Base-by-base conservation (phyloP, 306 rosid genomes). In the Coriaria nepalensis region DNA sequence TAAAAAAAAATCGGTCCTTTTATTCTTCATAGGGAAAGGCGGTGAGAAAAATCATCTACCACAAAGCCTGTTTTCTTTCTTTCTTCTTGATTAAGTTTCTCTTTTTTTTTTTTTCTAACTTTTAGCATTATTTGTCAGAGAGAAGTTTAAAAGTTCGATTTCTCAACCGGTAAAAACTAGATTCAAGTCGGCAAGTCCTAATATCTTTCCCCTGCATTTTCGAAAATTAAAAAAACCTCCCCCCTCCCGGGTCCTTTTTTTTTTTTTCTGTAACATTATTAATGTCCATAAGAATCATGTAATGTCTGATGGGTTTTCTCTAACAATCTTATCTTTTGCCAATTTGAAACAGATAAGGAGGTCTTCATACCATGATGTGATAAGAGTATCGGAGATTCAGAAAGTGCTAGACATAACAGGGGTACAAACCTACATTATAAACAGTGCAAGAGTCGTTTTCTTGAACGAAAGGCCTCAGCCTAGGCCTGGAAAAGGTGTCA, bases 401-500 rank as follows among this genome's bases (percentile, higher is more conserved):
- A 92, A 85, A 44, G 93, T 79, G 12, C 47, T 92, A 46, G 98
- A 92, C 77, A 92, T 92, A 7, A 65, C 73, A 32, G 95, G 96
- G 4, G 96, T 92, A 8, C 98, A 92, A 48, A 92, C 98, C 64
- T 92, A 92, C 81, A 70, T 92, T 73, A 92, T 92, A 59, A 92
- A 92, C 86, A 92, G 98, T 34, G 98, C 98, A 2, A 73, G 93
- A 45, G 98, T 92, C 0, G 98, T 92, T 9, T 92, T 92, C 77
- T 70, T 92, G 78, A 92, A 92, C 40, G 93, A 86, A 52, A 69
- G 98, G 54, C 98, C 98, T 56, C 98, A 92, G 68, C 98, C 96
- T 6, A 78, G 98, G 94, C 98, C 98, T 0, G 96, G 99, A 0
- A 86, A 92, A 65, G 96, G 99, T 7, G 96, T 92, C 57, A 92